Conservation (phyloP, 2,329 filamentous ascomycete genomes). For the Fusarium sublunatum region DNA sequence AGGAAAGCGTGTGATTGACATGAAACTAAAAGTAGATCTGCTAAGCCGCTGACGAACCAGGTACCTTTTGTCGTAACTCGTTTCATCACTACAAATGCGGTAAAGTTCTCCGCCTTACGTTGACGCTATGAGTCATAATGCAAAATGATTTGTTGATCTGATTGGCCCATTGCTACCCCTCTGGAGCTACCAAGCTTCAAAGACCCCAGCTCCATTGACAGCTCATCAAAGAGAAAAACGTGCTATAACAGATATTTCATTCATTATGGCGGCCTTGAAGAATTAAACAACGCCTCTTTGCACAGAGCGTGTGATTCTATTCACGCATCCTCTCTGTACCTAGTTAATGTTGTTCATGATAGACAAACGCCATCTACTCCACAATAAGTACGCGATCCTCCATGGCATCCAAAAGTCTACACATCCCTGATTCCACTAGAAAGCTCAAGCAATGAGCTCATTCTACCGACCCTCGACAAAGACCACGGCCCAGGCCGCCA, state of each 20-base stretch:
- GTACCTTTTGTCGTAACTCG: too few species aligned
- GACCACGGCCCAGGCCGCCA: conserved; percentile 20
- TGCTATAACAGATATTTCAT: background rate
- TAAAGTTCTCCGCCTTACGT: too few species aligned
- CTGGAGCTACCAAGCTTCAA: background rate
- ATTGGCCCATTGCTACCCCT: background rate
- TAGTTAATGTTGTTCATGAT: background rate
- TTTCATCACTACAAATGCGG: too few species aligned
- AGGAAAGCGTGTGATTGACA: background rate
- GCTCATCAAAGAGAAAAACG: background rate
- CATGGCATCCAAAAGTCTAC: background rate
- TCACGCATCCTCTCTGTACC: background rate
- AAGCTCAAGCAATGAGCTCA: conserved; percentile 27
- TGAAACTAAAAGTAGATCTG: background rate
- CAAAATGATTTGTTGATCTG: background rate
- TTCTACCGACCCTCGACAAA: conserved; percentile 27
- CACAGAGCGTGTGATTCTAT: background rate
- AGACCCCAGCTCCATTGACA: background rate
- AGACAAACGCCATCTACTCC: background rate
- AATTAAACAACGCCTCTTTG: background rate
- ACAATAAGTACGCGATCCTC: background rate
- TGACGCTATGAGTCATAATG: background rate
- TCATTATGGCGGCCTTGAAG: background rate
- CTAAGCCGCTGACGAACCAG: background rate
- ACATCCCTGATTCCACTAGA: background rate